Base-by-base conservation (phyloP, 495 filamentous ascomycete species). In the Chlorociboria aeruginascens region DNA sequence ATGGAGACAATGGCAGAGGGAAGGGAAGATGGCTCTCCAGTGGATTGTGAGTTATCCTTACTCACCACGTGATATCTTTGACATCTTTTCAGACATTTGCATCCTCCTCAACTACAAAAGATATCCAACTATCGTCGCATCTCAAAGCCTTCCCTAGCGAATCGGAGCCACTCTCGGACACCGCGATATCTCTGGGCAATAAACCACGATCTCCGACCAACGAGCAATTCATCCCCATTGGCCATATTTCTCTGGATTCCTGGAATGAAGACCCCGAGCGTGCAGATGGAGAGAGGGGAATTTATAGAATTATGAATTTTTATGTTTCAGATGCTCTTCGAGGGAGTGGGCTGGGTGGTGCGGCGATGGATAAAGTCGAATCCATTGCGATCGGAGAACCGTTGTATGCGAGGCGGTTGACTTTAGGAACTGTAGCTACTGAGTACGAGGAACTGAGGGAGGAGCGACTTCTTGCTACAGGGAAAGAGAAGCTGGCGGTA, bases 181-280 rank as follows among this genome's bases (percentile, higher is more conserved):
- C 62, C 8, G 60, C 66, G 45, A 44, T 39, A 28, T 43, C 59
- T 10, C 28, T 66, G 16, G 56, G 55, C 39, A 58, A 58, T 20
- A 56, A 57, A 31, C 48, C 51, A 37, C 50, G 64, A 29, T 46
- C 57, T 32, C 58, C 63, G 37, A 53, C 58, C 7, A 52, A 56
- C 6, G 34, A 40, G 16, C 32, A 48, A 20, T 68, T 68, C 56
- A 50, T 58, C 11, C 66, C 67, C n/a, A 53, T 68, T 42, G 66
- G 67, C n/a, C 66, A 68, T 46, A 62, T 68, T 13, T 65, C 63
- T 7, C 43, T 69, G 3, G 59, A 64, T 11, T 45, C 61, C n/a
- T 53, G 60, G 32, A 59, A 62, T 38, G 44, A 50, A 30, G 46
- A 52, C 45, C 39, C 60, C 3, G 55, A 49, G 7, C 52, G 57